These are phyloP conservation scores for Aspergillus fumigatus DNA, from an alignment of 2,329 filamentous ascomycete genomes.

Conservation along the genomic window DNA sequence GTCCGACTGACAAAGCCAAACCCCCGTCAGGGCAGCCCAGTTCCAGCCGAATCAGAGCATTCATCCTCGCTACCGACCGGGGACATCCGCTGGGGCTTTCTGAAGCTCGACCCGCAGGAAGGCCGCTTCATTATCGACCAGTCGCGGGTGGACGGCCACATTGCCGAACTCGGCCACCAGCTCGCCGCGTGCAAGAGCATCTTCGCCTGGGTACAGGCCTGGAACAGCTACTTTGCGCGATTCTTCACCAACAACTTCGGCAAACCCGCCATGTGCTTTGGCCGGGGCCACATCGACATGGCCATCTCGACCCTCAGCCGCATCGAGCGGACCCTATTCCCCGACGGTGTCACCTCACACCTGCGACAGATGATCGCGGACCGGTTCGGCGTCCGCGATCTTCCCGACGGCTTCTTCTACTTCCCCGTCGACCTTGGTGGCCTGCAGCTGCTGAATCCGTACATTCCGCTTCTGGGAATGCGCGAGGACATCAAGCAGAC, in stretches of 20 bases:
- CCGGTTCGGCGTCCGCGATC: constrained; percentile 47
- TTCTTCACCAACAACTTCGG: constrained; percentile 59
- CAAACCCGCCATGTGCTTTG: constrained; percentile 52
- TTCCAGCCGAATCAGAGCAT: constrained; percentile 2
- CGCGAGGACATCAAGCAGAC: constrained; percentile 38
- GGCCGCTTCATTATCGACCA: constrained; percentile 59
- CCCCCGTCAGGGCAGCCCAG: constrained; percentile 3
- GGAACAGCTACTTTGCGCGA: constrained; percentile 54
- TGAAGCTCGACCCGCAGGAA: constrained; percentile 50
- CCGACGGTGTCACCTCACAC: constrained; percentile 50
- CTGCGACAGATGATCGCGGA: constrained; percentile 50
- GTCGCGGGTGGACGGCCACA: constrained; percentile 54
- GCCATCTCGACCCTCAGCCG: constrained; percentile 49
- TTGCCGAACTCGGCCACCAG: constrained; percentile 56
- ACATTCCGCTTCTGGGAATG: constrained; percentile 47
- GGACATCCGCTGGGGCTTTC: constrained; percentile 56
- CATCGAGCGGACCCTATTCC: constrained; percentile 51
- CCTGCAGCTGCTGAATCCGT: constrained; percentile 48
- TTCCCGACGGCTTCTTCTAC: constrained; percentile 51
- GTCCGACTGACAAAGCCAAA: constrained; percentile 33
- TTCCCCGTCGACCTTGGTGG: constrained; percentile 51
- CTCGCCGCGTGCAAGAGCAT: constrained; percentile 53
- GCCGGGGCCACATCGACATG: constrained; percentile 52
- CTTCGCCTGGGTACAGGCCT: constrained; percentile 57
- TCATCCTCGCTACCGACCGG: constrained; percentile 44